Evolutionary conservation across 352 stramenopile genomes (phyloP).

Genomic region (Pythium folliculosum): DNA sequence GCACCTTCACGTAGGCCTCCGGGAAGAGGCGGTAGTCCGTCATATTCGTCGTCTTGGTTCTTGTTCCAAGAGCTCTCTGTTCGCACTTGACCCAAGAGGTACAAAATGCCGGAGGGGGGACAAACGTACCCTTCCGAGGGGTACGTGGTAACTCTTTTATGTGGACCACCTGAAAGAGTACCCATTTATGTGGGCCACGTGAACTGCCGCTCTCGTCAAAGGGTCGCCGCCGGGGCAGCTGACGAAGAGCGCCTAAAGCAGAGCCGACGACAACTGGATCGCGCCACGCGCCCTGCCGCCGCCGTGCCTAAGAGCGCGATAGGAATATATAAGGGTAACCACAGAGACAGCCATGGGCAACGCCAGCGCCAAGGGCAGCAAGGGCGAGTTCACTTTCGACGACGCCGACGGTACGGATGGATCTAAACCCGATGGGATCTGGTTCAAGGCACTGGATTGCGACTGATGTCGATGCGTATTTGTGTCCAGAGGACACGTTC

Average conservation of each 20-base stretch:
- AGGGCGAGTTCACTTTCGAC: slow-evolving; percentile 84
- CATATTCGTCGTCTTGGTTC: slow-evolving; percentile 36
- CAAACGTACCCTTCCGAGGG: neutral
- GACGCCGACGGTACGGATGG: slow-evolving; percentile 52
- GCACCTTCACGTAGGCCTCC: slow-evolving; percentile 73
- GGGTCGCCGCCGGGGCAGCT: slow-evolving; percentile 13
- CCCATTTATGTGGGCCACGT: slow-evolving; percentile 24
- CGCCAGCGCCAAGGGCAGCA: slow-evolving; percentile 61
- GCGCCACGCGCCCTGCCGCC: neutral
- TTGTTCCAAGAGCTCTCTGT: neutral
- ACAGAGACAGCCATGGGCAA: slow-evolving; percentile 37
- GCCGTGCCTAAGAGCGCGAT: neutral
- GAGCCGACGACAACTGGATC: neutral
- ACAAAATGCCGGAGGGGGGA: neutral
- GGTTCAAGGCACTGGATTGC: neutral
- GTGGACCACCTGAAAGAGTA: slow-evolving; percentile 26
- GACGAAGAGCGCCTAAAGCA: neutral
- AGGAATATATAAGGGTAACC: neutral
- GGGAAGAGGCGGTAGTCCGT: slow-evolving; percentile 64
- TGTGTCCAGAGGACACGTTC: slow-evolving; percentile 78
- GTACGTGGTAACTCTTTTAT: neutral
- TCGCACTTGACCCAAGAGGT: neutral
- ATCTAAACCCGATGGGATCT: neutral
- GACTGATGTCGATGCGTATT: neutral
- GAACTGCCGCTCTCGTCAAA: slow-evolving; percentile 14